A percentile compares a stretch with the other conserved stretches of the same genome.
Evolutionary conservation across 2,329 filamentous ascomycete species (phyloP).

Genomic region (Penicillium palitans): DNA sequence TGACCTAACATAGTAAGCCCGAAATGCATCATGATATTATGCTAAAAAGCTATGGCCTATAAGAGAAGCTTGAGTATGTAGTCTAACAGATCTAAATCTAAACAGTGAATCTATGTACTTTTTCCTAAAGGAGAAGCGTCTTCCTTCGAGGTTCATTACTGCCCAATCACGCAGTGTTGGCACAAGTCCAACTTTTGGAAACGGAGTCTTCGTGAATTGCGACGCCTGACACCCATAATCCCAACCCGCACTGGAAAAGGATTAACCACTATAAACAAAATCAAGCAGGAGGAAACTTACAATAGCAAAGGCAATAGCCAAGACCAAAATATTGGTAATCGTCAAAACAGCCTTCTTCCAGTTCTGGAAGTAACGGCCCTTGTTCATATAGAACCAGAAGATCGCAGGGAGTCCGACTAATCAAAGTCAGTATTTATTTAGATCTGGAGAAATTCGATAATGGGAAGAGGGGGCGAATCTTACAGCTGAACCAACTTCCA

Average conservation of each 20-base stretch:
- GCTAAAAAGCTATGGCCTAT: not conserved
- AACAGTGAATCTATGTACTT: not conserved
- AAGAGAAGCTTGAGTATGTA: not conserved
- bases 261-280: constrained; percentile 1
- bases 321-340: constrained; percentile 25
- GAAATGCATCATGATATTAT: not conserved
- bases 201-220: constrained; percentile 30
- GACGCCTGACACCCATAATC: constrained; percentile 29
- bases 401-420: constrained; percentile 42
- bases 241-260: constrained; percentile 27
- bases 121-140: not conserved
- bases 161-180: constrained; percentile 23
- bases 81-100: not conserved
- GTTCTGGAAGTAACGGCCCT: constrained; percentile 33
- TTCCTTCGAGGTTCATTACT: not conserved
- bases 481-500: constrained; percentile 64
- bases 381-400: constrained; percentile 40
- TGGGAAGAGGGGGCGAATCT: not conserved
- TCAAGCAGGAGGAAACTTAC: constrained; percentile 15
- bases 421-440: constrained; percentile 7
- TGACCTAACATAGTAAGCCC: not conserved
- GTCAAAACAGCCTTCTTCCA: constrained; percentile 32
- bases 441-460: not conserved
- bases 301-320: constrained; percentile 26
- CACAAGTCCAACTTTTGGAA: constrained; percentile 29